A percentile compares a stretch with the other conserved stretches of the same genome.
These are phyloP conservation scores for Mycena chlorophos DNA, from an alignment of 768 basidiomycete genomes.

Conservation along the genomic window DNA sequence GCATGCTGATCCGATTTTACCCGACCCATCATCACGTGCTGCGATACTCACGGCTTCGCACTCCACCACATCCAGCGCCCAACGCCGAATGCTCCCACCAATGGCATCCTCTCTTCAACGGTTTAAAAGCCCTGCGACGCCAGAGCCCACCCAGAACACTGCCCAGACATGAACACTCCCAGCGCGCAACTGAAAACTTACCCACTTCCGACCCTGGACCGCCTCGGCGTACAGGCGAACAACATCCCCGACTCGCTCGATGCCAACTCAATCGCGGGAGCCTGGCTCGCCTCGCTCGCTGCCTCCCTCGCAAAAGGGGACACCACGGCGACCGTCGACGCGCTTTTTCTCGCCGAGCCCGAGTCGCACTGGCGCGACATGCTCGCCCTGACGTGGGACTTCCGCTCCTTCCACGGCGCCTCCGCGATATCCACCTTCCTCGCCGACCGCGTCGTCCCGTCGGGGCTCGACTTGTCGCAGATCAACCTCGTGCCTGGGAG, in stretches of 20 bases:
- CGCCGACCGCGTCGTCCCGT: slow-evolving; percentile 40
- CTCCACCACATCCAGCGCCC: no score
- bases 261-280: slow-evolving; percentile 33
- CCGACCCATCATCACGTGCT: no score
- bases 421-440: slow-evolving; percentile 45
- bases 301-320: slow-evolving; percentile 30
- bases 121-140: no score
- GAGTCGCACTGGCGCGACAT: slow-evolving; percentile 60
- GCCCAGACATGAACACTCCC: no score
- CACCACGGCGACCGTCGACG: slow-evolving; percentile 37
- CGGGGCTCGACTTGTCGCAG: slow-evolving; percentile 23
- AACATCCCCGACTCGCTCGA: slow-evolving; percentile 35
- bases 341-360: slow-evolving; percentile 35
- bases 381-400: slow-evolving; percentile 64
- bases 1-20: no score
- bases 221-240: neutral
- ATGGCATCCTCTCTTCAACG: no score
- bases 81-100: no score
- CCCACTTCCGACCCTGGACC: neutral
- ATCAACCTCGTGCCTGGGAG: slow-evolving; percentile 25
- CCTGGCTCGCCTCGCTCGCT: slow-evolving; percentile 45
- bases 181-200: neutral
- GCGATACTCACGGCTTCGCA: no score
- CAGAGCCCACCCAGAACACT: no score
- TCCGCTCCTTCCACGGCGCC: slow-evolving; percentile 54